Base-by-base conservation (phyloP, 805 yeast species). In the Cyberlindnera sargentensis region DNA sequence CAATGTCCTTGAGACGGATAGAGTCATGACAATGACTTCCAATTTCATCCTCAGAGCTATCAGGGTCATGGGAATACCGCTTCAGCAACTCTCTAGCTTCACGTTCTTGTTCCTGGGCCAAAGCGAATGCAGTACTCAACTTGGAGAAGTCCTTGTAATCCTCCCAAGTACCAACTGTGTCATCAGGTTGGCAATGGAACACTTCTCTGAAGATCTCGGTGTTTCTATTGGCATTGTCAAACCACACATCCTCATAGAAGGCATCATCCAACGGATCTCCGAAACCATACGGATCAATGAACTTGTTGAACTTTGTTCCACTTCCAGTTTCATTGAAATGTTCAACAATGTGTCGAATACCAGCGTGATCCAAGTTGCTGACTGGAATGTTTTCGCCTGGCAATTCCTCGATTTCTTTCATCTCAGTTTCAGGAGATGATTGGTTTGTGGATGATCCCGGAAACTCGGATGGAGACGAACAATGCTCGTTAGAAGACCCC, bases 181-280 rank as follows among this genome's bases (percentile, higher is more conserved):
- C 88, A 63, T 93, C 99, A 0, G 99, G 99, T 59, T 95, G 99
- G 48, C 87, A 80, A 50, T 90, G 90, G 73, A 93, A 93, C 1
- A 93, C 85, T 61, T 83, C 70, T 47, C 96, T 72, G 66, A 76
- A 93, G 2, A 95, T 67, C 46, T 76, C 71, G 0, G 98, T 88
- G 57, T 93, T 93, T 54, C 90, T 73, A 42, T 83, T 68, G 0
- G 99, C 97, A 55, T 77, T 78, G 5, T 82, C 82, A 59, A 72
- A 76, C 96, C 96, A 91, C 6, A 82, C 61, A 53, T 88, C 96
- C 53, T 85, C 90, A 56, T 79, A 87, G 60, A 93, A 93, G 2
- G 76, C 76, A n/a, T 76, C 83, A 46, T 75, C 78, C 39, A 93
- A 60, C 0, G 99, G 99, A 64, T 93, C 99, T 45, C 76, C 82